phyloP scores from a whole-genome alignment of 1,284 basidiomycete genomes.

The Entoloma clypeatum region DNA sequence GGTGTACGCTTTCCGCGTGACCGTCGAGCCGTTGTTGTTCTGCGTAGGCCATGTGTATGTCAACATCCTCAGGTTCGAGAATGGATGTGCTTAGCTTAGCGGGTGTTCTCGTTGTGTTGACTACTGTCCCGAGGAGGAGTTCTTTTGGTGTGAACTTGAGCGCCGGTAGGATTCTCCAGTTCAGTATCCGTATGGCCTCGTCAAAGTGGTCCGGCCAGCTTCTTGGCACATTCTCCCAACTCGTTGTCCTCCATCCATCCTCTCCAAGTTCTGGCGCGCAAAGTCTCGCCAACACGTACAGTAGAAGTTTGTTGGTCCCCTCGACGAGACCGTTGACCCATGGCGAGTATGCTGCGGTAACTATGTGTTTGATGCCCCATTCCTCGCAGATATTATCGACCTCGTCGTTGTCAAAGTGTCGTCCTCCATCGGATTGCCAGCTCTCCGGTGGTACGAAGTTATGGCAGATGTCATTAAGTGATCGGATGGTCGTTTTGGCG shows the following conservation, averaged over 20 bases:
- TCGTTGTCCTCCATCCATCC: slow-evolving; percentile 10
- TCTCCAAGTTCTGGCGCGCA: too few species aligned
- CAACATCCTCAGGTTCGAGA: slow-evolving; percentile 1
- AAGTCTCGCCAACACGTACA: too few species aligned
- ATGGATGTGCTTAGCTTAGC: not conserved
- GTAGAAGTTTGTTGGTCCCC: too few species aligned
- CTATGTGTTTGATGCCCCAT: slow-evolving; percentile 27
- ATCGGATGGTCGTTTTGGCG: slow-evolving; percentile 24
- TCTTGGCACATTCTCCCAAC: slow-evolving; percentile 9
- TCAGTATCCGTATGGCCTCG: slow-evolving; percentile 23
- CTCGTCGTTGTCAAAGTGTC: slow-evolving; percentile 34
- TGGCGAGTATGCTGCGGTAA: too few species aligned
- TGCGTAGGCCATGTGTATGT: slow-evolving; percentile 21
- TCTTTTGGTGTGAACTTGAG: too few species aligned
- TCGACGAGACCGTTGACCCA: too few species aligned
- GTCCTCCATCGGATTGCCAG: slow-evolving; percentile 36
- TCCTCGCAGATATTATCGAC: slow-evolving; percentile 22
- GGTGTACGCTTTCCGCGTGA: slow-evolving; percentile 16
- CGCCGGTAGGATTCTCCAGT: too few species aligned
- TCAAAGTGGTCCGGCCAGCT: slow-evolving; percentile 31
- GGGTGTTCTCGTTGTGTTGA: slow-evolving; percentile 24
- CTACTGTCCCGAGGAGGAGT: slow-evolving; percentile 22
- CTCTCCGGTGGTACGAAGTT: too few species aligned
- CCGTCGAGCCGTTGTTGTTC: slow-evolving; percentile 26
- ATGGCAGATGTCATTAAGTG: slow-evolving; percentile 24